A percentile compares a stretch with the other conserved stretches of the same genome.
Conservation (phyloP, 495 filamentous ascomycete species). For the Xeromyces bisporus region DNA sequence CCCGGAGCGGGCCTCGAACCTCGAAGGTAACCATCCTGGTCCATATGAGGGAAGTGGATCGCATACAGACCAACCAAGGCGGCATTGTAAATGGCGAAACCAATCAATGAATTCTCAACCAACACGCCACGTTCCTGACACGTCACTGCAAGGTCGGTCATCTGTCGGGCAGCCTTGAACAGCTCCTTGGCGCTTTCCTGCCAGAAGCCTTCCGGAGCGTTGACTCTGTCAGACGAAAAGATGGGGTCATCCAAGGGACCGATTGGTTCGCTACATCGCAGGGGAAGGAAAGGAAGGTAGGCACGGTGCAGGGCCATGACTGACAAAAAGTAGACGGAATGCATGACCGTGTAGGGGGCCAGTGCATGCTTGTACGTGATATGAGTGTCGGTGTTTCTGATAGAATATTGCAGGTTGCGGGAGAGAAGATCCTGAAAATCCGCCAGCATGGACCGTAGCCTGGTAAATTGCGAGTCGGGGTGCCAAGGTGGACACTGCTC, state of each 20-base stretch:
- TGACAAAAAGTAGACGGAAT: constrained; percentile 61
- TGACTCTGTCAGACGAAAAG: constrained; percentile 38
- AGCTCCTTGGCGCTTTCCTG: constrained; percentile 54
- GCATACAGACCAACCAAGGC: constrained; percentile 55
- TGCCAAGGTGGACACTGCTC: constrained; percentile 49
- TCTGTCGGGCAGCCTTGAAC: constrained; percentile 54
- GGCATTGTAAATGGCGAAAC: constrained; percentile 72
- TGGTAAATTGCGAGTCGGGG: constrained; percentile 40
- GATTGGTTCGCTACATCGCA: constrained; percentile 47
- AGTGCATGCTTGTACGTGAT: constrained; percentile 54
- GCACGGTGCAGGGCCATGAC: constrained; percentile 66
- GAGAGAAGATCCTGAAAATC: constrained; percentile 53
- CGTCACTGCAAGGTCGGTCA: constrained; percentile 58
- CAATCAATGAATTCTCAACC: constrained; percentile 64
- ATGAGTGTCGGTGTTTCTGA: constrained; percentile 63
- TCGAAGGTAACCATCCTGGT: constrained; percentile 47
- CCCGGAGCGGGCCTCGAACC: constrained; percentile 8
- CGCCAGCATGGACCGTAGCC: constrained; percentile 41
- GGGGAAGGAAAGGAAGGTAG: constrained; percentile 67
- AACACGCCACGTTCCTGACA: constrained; percentile 53
- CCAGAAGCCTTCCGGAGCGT: constrained; percentile 47
- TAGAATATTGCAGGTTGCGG: constrained; percentile 50
- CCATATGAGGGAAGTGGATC: constrained; percentile 63
- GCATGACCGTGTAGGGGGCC: constrained; percentile 59
- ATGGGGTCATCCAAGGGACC: constrained; percentile 60